A percentile compares a stretch with the other conserved stretches of the same genome.
Conservation (phyloP, 768 basidiomycete species). For the Amanita jacksonii region DNA sequence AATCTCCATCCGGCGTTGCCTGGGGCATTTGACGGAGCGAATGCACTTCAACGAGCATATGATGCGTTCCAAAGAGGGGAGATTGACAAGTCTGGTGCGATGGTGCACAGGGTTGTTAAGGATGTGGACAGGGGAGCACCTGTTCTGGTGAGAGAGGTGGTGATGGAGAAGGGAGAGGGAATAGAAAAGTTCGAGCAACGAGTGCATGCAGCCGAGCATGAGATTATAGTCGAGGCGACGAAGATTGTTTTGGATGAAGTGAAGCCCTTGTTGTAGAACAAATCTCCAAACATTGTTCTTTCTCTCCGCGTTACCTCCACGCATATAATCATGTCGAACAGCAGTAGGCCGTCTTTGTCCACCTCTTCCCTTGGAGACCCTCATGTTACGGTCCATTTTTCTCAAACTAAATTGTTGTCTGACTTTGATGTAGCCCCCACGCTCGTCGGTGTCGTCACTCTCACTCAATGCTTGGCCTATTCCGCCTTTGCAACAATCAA, state of each 20-base stretch:
- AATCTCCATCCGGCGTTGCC: slow-evolving; percentile 96
- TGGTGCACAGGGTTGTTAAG: slow-evolving; percentile 90
- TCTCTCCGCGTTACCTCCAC: not conserved
- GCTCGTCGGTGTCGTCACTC: slow-evolving; percentile 1
- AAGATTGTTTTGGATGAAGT: slow-evolving; percentile 54
- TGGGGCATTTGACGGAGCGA: slow-evolving; percentile 92
- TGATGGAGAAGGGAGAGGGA: slow-evolving; percentile 61
- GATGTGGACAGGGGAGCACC: slow-evolving; percentile 93
- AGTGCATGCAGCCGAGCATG: slow-evolving; percentile 80
- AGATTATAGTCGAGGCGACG: slow-evolving; percentile 84
- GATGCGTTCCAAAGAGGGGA: slow-evolving; percentile 83
- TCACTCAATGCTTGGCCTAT: slow-evolving; percentile 1
- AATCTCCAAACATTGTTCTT: too few relatives aligned
- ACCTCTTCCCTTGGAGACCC: slow-evolving; percentile 1
- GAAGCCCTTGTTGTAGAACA: slow-evolving; percentile 20
- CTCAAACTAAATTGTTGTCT: not conserved
- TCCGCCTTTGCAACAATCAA: not conserved
- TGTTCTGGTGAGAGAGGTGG: slow-evolving; percentile 69
- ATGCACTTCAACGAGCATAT: slow-evolving; percentile 82
- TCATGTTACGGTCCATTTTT: not conserved
- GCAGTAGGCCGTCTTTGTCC: not conserved
- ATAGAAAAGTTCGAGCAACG: slow-evolving; percentile 65
- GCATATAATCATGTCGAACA: not conserved
- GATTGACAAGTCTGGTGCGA: slow-evolving; percentile 69
- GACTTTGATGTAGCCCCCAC: not conserved